Evolutionary conservation across 1,139 yeast species (phyloP).

Genomic region (Kodamaea suecica): DNA sequence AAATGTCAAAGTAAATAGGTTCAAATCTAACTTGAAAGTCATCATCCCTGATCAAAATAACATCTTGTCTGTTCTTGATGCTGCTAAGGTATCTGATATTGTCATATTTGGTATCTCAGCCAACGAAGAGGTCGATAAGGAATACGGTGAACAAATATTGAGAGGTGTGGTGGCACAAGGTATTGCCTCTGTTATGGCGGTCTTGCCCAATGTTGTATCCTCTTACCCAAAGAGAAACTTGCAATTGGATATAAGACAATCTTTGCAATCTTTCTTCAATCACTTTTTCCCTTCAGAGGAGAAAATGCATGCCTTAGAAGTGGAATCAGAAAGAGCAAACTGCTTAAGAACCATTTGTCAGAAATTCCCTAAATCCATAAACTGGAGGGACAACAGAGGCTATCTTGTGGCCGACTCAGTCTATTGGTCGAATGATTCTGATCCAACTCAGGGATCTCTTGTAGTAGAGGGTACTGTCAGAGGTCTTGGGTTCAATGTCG

Average conservation of each 20-base stretch:
- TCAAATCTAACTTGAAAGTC: constrained; percentile 71
- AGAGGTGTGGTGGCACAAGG: constrained; percentile 92
- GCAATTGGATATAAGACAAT: constrained; percentile 73
- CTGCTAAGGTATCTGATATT: constrained; percentile 85
- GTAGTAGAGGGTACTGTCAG: constrained; percentile 81
- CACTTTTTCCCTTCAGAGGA: constrained; percentile 92
- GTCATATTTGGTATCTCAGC: constrained; percentile 87
- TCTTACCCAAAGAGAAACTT: constrained; percentile 72
- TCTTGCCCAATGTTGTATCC: constrained; percentile 67
- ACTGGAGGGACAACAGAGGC: constrained; percentile 92
- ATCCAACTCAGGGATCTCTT: constrained; percentile 32
- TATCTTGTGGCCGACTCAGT: constrained; percentile 74
- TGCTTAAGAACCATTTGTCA: constrained; percentile 78
- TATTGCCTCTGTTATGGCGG: constrained; percentile 77
- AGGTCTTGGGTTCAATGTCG: constrained; percentile 77
- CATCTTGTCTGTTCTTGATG: constrained; percentile 71
- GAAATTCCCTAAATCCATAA: constrained; percentile 76
- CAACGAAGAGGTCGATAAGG: constrained; percentile 70
- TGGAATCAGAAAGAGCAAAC: constrained; percentile 62
- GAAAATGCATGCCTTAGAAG: constrained; percentile 69
- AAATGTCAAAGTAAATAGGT: constrained; percentile 54
- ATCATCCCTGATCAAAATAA: constrained; percentile 70
- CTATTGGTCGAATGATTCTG: constrained; percentile 42
- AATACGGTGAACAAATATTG: constrained; percentile 82
- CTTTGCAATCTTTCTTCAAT: constrained; percentile 74